phyloP scores from a whole-genome alignment of 305 asterid species.

The Fraxinus paxiana region DNA sequence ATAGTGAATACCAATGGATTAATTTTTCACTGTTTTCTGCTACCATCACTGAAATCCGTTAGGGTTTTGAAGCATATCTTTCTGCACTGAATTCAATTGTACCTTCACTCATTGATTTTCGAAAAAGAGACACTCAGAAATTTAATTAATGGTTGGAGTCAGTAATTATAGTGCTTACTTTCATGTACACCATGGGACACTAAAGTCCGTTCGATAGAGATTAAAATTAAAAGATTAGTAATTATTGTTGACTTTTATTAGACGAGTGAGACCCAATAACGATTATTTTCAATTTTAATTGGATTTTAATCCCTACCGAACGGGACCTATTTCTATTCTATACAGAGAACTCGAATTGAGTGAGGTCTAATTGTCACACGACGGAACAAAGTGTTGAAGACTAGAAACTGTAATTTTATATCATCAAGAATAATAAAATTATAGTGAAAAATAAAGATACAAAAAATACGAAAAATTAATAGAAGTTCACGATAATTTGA shows the following conservation, averaged over 20 bases:
- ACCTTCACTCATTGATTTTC: constrained; percentile 40
- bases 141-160: constrained; percentile 18
- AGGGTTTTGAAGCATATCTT: constrained; percentile 32
- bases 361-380: not conserved
- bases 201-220: too few species aligned
- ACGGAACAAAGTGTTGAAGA: not conserved
- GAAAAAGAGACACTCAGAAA: constrained; percentile 29
- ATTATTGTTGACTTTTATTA: too few species aligned
- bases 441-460: not conserved
- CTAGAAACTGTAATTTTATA: not conserved
- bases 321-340: not conserved
- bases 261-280: too few species aligned
- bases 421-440: not conserved
- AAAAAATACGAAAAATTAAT: not conserved
- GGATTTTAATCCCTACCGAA: too few species aligned
- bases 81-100: constrained; percentile 56
- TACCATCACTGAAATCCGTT: constrained; percentile 25
- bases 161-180: constrained; percentile 49
- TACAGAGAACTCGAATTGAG: not conserved
- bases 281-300: too few species aligned
- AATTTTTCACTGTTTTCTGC: constrained; percentile 28
- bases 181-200: constrained; percentile 64
- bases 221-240: too few species aligned
- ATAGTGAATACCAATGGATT: not conserved
- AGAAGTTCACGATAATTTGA: not conserved